phyloP scores from a whole-genome alignment of 139 green algal genomes.

The Yamagishiella unicocca region DNA sequence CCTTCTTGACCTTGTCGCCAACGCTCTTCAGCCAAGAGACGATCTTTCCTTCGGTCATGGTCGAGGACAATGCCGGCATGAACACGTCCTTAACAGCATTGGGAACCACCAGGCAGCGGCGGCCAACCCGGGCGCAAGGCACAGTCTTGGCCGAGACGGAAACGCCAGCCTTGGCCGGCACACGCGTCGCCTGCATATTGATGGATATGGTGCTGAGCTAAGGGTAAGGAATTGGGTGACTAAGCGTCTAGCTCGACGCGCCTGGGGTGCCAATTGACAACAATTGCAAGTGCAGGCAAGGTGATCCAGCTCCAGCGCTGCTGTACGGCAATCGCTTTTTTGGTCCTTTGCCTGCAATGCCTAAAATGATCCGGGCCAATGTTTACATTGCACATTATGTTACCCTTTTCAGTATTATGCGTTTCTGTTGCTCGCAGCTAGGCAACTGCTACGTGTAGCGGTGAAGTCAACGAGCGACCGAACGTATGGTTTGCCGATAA shows the following conservation, averaged over 20 bases:
- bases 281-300: slow-evolving; percentile 1
- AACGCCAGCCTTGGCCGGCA: background rate
- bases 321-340: background rate
- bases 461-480: too few species aligned
- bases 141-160: background rate
- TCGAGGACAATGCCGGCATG: slow-evolving; percentile 91
- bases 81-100: slow-evolving; percentile 91
- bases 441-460: too few species aligned
- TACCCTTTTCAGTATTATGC: background rate
- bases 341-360: background rate
- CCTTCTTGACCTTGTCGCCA: slow-evolving; percentile 90
- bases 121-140: background rate
- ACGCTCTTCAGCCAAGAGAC: slow-evolving; percentile 95
- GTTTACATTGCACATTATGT: background rate
- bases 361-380: background rate
- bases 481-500: too few species aligned
- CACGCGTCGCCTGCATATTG: slow-evolving; percentile 26
- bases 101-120: slow-evolving; percentile 37
- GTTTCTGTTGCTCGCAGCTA: too few species aligned
- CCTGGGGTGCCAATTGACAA: background rate
- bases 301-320: too few species aligned
- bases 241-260: background rate
- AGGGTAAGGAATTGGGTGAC: background rate
- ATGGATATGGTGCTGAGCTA: background rate
- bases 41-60: slow-evolving; percentile 90